Base-by-base conservation (phyloP, 106 monocot genomes). In the Phalaenopsis equestris region DNA sequence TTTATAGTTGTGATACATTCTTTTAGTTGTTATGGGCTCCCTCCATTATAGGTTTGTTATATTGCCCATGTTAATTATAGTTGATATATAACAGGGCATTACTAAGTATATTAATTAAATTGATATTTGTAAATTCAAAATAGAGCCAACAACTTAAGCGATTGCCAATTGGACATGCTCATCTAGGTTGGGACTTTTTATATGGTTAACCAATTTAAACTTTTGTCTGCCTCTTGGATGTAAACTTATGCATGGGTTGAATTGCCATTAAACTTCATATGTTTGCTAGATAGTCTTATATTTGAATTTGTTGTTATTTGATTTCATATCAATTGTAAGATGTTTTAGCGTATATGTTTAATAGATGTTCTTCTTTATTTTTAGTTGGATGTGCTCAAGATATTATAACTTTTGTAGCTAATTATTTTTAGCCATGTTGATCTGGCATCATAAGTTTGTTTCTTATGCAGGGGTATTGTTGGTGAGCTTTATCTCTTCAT, bases 401-500 rank as follows among this genome's bases (percentile, higher is more conserved):
- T 10, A 61, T 21, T 5, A 61, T 8, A 5, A 4, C 30, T n/a
- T 61, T n/a, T n/a, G 61, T 39, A 65, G 64, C 23, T 65, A 65
- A 21, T 65, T 65, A 0, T 65, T 21, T 70, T 70, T 39, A 70
- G 36, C 38, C 4, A 3, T 12, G 4, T 70, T 39, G 38, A 70
- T 15, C 70, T 12, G 3, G 2, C 38, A 14, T 39, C 43, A 77
- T 39, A 8, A 56, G 4, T 42, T 78, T 23, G 80, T 70, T 15
- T 78, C 56, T 46, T 75, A 45, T 88, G 85, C 86, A 99, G 99
- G 81, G 87, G 83, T 19, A 18, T 58, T 37, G 81, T 48, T 16
- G 99, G 99, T 55, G 91, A 99, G 73, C 84, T 99, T 45, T 99
- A 95, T 87, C 24, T 99, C 19, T 91, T 84, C 75, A 83, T 99